These are phyloP conservation scores for Microdochium nivale DNA, from an alignment of 2,329 filamentous ascomycete genomes.

Conservation along the genomic window DNA sequence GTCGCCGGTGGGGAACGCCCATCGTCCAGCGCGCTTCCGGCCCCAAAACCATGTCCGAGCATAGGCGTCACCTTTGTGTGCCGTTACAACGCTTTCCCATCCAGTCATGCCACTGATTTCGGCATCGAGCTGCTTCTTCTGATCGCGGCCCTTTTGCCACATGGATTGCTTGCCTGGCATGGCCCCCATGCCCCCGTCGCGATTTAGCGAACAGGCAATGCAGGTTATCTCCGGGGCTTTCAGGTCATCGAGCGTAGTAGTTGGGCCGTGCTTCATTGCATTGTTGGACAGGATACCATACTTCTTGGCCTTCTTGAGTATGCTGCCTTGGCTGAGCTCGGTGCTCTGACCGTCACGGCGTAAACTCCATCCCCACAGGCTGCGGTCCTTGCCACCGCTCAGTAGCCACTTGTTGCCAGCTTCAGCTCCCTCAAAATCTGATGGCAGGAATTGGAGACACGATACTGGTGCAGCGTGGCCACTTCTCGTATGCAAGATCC, in stretches of 20 bases:
- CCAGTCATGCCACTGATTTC: slow-evolving; percentile 72
- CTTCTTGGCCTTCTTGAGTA: slow-evolving; percentile 86
- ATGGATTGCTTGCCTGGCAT: slow-evolving; percentile 69
- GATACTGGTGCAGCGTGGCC: slow-evolving; percentile 85
- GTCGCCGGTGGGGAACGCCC: slow-evolving; percentile 85
- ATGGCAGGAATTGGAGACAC: slow-evolving; percentile 74
- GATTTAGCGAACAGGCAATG: slow-evolving; percentile 84
- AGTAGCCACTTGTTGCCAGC: slow-evolving; percentile 88
- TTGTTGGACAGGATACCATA: slow-evolving; percentile 58
- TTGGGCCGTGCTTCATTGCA: slow-evolving; percentile 49
- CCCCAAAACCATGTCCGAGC: slow-evolving; percentile 99
- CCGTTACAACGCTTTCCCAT: slow-evolving; percentile 95
- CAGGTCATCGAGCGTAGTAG: slow-evolving; percentile 60
- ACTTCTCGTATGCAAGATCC: slow-evolving; percentile 75
- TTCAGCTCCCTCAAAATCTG: slow-evolving; percentile 83
- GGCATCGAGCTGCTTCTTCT: slow-evolving; percentile 56
- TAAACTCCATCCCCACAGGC: slow-evolving; percentile 93
- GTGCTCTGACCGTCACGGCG: slow-evolving; percentile 89
- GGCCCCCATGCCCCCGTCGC: slow-evolving; percentile 88
- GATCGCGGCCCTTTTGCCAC: slow-evolving; percentile 70
- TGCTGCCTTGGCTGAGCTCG: slow-evolving; percentile 84
- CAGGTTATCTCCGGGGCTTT: slow-evolving; percentile 90
- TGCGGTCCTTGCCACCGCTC: slow-evolving; percentile 81
- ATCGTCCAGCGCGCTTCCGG: slow-evolving; percentile 82
- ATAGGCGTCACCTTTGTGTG: slow-evolving; percentile 74